Percentiles rank a stretch among this genome's conserved stretches.
phyloP scores from a whole-genome alignment of 495 filamentous ascomycete species.

The Penicillium riverlandense region DNA sequence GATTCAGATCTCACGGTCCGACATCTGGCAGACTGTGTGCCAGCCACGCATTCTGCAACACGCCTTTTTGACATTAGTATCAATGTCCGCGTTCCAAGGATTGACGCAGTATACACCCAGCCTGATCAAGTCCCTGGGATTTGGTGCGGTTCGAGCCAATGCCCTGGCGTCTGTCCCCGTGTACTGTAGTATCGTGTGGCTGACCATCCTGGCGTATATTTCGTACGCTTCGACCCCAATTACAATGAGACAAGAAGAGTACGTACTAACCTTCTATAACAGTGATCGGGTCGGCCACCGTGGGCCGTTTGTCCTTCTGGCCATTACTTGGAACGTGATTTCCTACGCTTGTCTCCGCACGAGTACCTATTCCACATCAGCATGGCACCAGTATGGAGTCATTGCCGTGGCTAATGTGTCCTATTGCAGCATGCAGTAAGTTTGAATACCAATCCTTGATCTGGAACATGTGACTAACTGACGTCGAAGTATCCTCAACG shows the following conservation, averaged over 20 bases:
- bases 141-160: constrained; percentile 38
- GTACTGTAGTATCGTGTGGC: constrained; percentile 37
- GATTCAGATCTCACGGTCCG: constrained; percentile 31
- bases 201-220: constrained; percentile 33
- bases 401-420: constrained; percentile 42
- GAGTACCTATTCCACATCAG: constrained; percentile 7
- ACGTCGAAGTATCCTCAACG: constrained; percentile 29
- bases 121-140: constrained; percentile 38
- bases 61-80: constrained; percentile 31
- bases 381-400: constrained; percentile 37
- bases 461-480: background rate
- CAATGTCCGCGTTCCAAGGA: constrained; percentile 39
- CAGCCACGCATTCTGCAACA: constrained; percentile 37
- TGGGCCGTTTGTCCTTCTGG: constrained; percentile 31
- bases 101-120: constrained; percentile 32
- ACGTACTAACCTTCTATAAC: background rate
- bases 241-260: no score
- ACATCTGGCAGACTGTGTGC: constrained; percentile 33
- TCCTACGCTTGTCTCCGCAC: constrained; percentile 27
- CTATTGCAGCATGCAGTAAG: constrained; percentile 45
- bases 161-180: constrained; percentile 44
- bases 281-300: constrained; percentile 40
- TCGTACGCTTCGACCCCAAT: constrained; percentile 19
- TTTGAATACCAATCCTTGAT: constrained; percentile 3
- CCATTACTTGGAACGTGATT: constrained; percentile 40